Percentiles rank a stretch among this genome's conserved stretches.
These are phyloP conservation scores for Heterobasidion irregulare DNA, from an alignment of 1,284 basidiomycete species.

Conservation along the genomic window DNA sequence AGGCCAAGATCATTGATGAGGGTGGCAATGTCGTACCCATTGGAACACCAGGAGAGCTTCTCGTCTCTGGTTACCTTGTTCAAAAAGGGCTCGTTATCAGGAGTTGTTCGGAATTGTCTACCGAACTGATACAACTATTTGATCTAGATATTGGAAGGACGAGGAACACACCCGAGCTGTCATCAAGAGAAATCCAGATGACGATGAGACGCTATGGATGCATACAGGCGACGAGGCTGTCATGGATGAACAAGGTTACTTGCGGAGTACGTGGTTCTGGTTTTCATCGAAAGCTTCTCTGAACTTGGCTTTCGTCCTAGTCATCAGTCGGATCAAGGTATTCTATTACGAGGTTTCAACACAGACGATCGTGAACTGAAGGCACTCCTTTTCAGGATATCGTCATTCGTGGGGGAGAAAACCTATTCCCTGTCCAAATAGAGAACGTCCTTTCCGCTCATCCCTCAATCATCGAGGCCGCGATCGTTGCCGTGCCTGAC, in stretches of 20 bases:
- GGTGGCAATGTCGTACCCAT: constrained; percentile 59
- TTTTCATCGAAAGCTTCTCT: neutral
- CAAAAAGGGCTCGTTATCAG: constrained; percentile 58
- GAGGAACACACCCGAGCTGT: constrained; percentile 58
- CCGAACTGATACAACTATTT: constrained; percentile 1
- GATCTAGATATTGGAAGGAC: constrained; percentile 69
- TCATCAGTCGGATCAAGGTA: constrained; percentile 73
- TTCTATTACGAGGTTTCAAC: neutral
- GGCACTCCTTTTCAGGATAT: constrained; percentile 45
- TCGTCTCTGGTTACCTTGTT: constrained; percentile 66
- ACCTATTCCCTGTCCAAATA: constrained; percentile 80
- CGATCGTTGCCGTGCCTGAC: constrained; percentile 71
- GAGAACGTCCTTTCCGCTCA: constrained; percentile 69
- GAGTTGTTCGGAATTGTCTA: neutral
- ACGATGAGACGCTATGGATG: constrained; percentile 68
- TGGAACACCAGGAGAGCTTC: constrained; percentile 65
- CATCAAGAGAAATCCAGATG: constrained; percentile 39
- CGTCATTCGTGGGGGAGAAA: constrained; percentile 87
- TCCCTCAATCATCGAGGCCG: constrained; percentile 61
- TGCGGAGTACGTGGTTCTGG: constrained; percentile 42
- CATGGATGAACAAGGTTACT: constrained; percentile 78
- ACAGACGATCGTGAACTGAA: neutral
- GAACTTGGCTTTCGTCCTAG: constrained; percentile 25
- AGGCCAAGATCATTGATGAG: constrained; percentile 61
- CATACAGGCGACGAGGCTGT: constrained; percentile 79